Base-by-base conservation (phyloP, 2,329 filamentous ascomycete genomes). In the Aspergillus neoniger region DNA sequence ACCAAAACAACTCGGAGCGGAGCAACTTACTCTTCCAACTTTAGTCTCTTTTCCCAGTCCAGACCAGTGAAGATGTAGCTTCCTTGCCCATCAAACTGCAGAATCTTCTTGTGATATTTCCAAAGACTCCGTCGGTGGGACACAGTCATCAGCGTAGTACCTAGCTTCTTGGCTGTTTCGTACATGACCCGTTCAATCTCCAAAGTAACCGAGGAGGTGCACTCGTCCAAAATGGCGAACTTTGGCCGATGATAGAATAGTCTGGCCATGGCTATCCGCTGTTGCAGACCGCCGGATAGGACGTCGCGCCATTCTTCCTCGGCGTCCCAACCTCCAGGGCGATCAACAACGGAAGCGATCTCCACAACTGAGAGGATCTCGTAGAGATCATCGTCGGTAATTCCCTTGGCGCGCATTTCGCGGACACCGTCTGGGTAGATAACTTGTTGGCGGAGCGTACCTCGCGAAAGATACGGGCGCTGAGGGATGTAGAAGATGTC, bases 401-500 rank as follows among this genome's bases (percentile, higher is more conserved):
- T 84, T 51, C 90, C 88, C 71, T 92, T 93, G 63, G 88, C 85
- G 47, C 91, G 91, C 88, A 97, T 96, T 65, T 93, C 90, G 55
- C 91, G 88, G 17, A 96, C 77, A 8, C 88, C 90, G 76, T 99
- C 95, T 0, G 95, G 95, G 77, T 99, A 99, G 61, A 95, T 96
- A 69, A 99, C 92, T 72, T 99, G 95, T 75, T 98, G 92, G 41
- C 95, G 88, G n/a, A 99, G 85, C 1, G 91, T 92, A 21, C 95
- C 95, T 56, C 92, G 88, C 14, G 91, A 95, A 1, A 99, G 85
- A 73, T 99, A 99, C 0, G 95, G 95, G 1, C 95, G 88, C 73
- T 99, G 95, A 0, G 95, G 95, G 65, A 99, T 96, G 79, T 99
- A 99, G 79, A 98, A 99, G 73, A 99, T 98, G 73, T 95, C 90